Conservation (phyloP, 148 eudicot genomes). For the Chenopodium berlandieri region DNA sequence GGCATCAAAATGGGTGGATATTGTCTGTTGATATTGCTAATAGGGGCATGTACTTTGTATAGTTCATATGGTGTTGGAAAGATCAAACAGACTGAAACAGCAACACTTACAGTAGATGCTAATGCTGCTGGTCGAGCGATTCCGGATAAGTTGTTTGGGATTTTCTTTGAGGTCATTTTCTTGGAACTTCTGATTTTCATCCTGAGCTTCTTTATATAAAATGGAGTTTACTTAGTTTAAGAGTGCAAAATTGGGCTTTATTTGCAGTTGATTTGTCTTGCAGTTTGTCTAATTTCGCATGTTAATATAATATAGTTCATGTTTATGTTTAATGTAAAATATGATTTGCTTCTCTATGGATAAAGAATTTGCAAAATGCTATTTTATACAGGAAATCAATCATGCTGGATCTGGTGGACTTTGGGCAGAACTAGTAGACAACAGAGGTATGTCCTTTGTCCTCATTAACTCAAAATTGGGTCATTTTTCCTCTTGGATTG, state of each 20-base stretch:
- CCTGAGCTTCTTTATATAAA: not conserved
- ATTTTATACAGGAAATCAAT: conserved; percentile 71
- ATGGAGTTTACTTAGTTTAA: not conserved
- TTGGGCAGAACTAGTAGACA: conserved; percentile 93
- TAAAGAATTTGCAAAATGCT: conserved; percentile 14
- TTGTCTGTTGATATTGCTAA: conserved; percentile 32
- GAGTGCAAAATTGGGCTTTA: not conserved
- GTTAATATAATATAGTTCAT: not conserved
- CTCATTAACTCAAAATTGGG: not conserved
- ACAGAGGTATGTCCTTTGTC: conserved; percentile 56
- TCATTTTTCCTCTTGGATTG: not conserved
- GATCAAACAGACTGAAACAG: conserved; percentile 49
- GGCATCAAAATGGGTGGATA: conserved; percentile 45
- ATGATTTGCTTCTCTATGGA: not conserved
- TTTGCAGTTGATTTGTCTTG: not conserved
- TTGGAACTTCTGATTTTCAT: not conserved
- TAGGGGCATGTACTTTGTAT: conserved; percentile 35
- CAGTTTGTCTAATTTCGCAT: not conserved
- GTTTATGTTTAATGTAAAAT: conserved; percentile 1
- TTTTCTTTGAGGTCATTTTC: conserved; percentile 72
- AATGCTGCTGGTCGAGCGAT: conserved; percentile 45
- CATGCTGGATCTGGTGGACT: conserved; percentile 97
- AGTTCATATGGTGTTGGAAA: conserved; percentile 34
- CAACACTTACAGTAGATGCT: conserved; percentile 56
- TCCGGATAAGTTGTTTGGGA: conserved; percentile 71